Conservation (phyloP, 805 yeast species). For the Starmera quercuum region DNA sequence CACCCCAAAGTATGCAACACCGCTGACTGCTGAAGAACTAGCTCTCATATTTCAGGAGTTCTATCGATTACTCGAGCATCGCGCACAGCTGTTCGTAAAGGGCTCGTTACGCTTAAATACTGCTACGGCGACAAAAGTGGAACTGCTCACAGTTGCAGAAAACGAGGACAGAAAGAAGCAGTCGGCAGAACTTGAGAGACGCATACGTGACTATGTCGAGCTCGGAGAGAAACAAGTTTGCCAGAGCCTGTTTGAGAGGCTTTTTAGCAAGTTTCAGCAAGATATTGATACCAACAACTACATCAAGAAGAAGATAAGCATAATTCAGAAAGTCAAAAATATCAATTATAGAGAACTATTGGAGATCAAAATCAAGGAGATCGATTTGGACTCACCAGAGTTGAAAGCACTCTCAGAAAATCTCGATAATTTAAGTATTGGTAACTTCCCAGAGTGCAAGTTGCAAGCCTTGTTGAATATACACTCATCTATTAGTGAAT, state of each 20-base stretch:
- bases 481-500: constrained; percentile 11
- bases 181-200: constrained; percentile 1
- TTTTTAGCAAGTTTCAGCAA: constrained; percentile 9
- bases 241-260: constrained; percentile 6
- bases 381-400: constrained; percentile 5
- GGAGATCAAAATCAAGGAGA: constrained; percentile 10
- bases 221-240: constrained; percentile 11
- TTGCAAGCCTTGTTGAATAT: constrained; percentile 6
- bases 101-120: constrained; percentile 6
- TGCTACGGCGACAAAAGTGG: constrained; percentile 1
- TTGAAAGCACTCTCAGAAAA: constrained; percentile 4
- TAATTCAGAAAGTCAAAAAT: constrained; percentile 8
- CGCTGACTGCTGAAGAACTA: constrained; percentile 12
- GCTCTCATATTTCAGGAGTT: constrained; percentile 13
- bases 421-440: constrained; percentile 3
- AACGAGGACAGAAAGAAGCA: constrained; percentile 1
- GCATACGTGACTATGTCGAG: constrained; percentile 8
- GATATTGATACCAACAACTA: constrained; percentile 10
- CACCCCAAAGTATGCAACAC: constrained; percentile 15
- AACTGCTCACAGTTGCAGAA: constrained; percentile 6
- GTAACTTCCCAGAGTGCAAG: constrained; percentile 12
- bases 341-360: constrained; percentile 12
- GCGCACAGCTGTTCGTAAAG: constrained; percentile 9
- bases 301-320: constrained; percentile 9
- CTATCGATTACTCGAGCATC: constrained; percentile 7